Percentiles rank a stretch among this genome's conserved stretches.
phyloP scores from a whole-genome alignment of 306 rosid genomes.

The Ammopiptanthus mongolicus region DNA sequence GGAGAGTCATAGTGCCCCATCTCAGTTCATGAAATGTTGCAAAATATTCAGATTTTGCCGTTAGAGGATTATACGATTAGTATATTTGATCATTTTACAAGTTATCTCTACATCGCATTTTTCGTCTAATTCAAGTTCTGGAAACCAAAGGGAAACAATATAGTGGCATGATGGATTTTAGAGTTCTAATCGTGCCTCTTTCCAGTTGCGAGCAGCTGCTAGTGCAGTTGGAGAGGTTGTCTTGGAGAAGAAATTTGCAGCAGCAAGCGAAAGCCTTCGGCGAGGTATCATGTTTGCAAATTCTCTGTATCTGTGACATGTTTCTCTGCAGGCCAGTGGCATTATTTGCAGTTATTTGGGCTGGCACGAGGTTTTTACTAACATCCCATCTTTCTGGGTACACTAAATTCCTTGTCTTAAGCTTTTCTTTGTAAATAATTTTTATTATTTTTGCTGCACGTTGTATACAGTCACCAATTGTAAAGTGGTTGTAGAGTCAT shows the following conservation, averaged over 20 bases:
- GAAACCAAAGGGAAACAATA: not conserved
- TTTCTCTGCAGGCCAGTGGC: conserved; percentile 27
- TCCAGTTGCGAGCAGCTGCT: conserved; percentile 81
- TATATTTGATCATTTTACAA: not conserved
- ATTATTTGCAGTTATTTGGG: not conserved
- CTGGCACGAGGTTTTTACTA: not conserved
- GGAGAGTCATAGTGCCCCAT: not conserved
- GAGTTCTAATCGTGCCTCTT: conserved; percentile 9
- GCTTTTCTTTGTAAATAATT: conserved; percentile 19
- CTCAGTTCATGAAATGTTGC: not conserved
- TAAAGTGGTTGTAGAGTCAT: conserved; percentile 1
- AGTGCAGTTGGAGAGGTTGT: conserved; percentile 85
- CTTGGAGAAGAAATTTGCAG: conserved; percentile 78
- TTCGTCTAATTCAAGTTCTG: not conserved
- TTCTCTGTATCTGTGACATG: conserved; percentile 72
- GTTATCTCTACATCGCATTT: not conserved
- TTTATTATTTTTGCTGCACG: not conserved
- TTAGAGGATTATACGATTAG: not conserved
- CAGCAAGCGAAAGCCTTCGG: conserved; percentile 88
- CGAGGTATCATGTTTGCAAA: conserved; percentile 98
- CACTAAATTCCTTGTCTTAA: conserved; percentile 13
- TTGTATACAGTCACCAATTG: conserved; percentile 3
- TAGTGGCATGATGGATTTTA: not conserved
- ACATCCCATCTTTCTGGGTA: conserved; percentile 3
- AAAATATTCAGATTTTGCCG: not conserved